Evolutionary conservation across 306 rosid genomes (phyloP).

Genomic region (Sindora glabra): DNA sequence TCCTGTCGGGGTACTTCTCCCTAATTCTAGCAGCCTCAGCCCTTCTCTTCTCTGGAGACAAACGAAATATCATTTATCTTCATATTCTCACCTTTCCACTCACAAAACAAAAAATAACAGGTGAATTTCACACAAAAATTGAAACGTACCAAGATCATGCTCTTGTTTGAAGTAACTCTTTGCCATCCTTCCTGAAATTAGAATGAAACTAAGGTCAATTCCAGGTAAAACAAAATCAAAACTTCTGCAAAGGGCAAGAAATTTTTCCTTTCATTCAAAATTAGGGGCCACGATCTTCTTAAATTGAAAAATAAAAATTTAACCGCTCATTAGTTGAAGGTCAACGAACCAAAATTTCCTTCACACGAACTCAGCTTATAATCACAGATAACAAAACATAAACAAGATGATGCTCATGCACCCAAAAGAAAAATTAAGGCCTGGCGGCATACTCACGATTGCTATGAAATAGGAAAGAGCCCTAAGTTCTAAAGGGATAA

Average conservation of each 20-base stretch:
- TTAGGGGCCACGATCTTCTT: not conserved
- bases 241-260: not conserved
- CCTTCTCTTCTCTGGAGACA: conserved; percentile 68
- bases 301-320: not conserved
- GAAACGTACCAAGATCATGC: conserved; percentile 71
- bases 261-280: not conserved
- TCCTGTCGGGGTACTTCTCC: conserved; percentile 88
- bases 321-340: not conserved
- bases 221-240: not conserved
- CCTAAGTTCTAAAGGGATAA: not conserved
- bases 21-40: conserved; percentile 90
- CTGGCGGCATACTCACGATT: not conserved
- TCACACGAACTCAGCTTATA: not conserved
- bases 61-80: conserved; percentile 10
- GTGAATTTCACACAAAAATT: not conserved
- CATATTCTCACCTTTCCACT: not conserved
- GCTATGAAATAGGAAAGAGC: not conserved
- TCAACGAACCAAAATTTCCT: not conserved
- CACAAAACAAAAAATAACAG: not conserved
- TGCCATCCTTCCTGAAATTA: conserved; percentile 65
- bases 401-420: conserved; percentile 1
- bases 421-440: not conserved
- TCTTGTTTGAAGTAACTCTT: conserved; percentile 97
- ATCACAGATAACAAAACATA: not conserved
- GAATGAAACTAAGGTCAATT: conserved; percentile 20